These are phyloP conservation scores for Penicillium paradoxum DNA, from an alignment of 495 filamentous ascomycete genomes.

Conservation along the genomic window DNA sequence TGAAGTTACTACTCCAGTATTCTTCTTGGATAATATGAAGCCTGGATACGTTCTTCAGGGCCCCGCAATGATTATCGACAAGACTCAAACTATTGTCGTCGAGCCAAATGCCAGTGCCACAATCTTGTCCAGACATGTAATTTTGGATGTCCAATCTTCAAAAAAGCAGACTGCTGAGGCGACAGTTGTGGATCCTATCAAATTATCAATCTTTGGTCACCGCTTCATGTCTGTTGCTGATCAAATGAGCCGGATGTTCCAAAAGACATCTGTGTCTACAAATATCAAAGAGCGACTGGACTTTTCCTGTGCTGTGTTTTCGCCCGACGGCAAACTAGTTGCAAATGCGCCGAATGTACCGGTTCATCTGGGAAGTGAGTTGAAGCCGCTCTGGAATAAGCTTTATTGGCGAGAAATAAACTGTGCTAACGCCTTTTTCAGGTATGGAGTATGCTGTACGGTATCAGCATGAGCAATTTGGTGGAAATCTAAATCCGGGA, in stretches of 20 bases:
- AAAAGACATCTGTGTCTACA: slow-evolving; percentile 86
- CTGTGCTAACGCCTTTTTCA: too few relatives aligned
- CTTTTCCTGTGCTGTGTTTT: slow-evolving; percentile 88
- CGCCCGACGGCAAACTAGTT: slow-evolving; percentile 70
- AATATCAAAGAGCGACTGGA: slow-evolving; percentile 93
- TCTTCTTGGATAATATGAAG: too few relatives aligned
- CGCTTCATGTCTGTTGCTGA: slow-evolving; percentile 94
- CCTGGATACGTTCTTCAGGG: too few relatives aligned
- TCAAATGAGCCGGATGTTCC: slow-evolving; percentile 86
- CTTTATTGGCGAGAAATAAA: too few relatives aligned
- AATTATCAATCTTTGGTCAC: slow-evolving; percentile 85
- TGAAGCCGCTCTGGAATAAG: too few relatives aligned
- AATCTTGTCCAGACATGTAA: slow-evolving; percentile 63
- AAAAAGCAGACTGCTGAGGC: too few relatives aligned
- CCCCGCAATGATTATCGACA: too few relatives aligned
- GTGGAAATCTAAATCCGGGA: too few relatives aligned
- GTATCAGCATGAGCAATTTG: too few relatives aligned
- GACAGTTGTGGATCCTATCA: slow-evolving; percentile 75
- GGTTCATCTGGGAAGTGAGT: too few relatives aligned
- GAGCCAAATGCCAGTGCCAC: slow-evolving; percentile 61
- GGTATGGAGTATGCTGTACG: too few relatives aligned
- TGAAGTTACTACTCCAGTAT: too few relatives aligned
- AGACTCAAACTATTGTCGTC: slow-evolving; percentile 90
- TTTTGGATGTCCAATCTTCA: slow-evolving; percentile 57
- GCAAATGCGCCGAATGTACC: slow-evolving; percentile 81